These are phyloP conservation scores for Talaromyces sp. DNA, from an alignment of 2,329 filamentous ascomycete genomes.

Conservation along the genomic window DNA sequence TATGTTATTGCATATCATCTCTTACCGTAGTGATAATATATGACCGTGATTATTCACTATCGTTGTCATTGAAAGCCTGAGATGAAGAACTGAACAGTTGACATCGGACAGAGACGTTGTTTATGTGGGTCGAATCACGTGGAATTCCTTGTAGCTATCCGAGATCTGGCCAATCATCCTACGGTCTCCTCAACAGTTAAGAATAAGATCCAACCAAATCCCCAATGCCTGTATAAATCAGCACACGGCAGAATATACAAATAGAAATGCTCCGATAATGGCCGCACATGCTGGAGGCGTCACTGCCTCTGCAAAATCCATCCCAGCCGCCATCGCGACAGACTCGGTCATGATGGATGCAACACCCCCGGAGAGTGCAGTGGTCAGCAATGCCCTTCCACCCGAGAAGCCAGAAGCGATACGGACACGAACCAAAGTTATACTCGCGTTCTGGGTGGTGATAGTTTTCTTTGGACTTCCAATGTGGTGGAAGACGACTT, in stretches of 20 bases:
- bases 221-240: not conserved
- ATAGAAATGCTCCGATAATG: constrained; percentile 35
- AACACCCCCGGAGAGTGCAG: constrained; percentile 22
- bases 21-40: not conserved
- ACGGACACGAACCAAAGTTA: constrained; percentile 65
- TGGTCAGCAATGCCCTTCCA: constrained; percentile 53
- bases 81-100: too few relatives aligned
- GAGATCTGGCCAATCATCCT: constrained; percentile 6
- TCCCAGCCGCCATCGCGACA: not conserved
- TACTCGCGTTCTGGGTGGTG: constrained; percentile 86
- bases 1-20: constrained; percentile 1
- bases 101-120: not conserved
- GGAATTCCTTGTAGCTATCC: not conserved
- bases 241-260: not conserved
- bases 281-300: constrained; percentile 29
- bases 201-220: not conserved
- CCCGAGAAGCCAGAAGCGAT: constrained; percentile 68
- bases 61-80: too few relatives aligned
- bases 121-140: not conserved
- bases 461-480: constrained; percentile 79
- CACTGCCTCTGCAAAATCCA: constrained; percentile 22
- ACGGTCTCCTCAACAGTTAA: not conserved
- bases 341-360: constrained; percentile 4
- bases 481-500: constrained; percentile 94
- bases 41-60: not conserved